These are phyloP conservation scores for Phragmites australis DNA, from an alignment of 176 grass and related monocot species.

Conservation along the genomic window DNA sequence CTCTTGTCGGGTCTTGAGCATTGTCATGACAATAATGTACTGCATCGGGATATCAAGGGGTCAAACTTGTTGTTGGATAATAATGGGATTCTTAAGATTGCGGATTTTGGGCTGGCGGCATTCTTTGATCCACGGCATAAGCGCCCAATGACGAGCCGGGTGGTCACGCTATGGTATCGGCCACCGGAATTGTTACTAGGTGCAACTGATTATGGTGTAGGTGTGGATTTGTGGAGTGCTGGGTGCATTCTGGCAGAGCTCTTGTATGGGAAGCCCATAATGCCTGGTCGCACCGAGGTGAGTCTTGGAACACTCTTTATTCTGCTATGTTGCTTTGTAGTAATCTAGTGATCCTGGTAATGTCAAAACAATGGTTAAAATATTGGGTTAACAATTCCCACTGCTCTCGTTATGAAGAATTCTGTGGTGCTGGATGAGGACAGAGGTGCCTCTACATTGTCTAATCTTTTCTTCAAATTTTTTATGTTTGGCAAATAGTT, in stretches of 20 bases:
- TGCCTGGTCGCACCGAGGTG: constrained; percentile 61
- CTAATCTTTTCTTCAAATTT: constrained; percentile 7
- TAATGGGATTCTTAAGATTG: constrained; percentile 59
- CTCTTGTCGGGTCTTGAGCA: constrained; percentile 55
- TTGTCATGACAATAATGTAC: constrained; percentile 49
- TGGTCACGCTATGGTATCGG: constrained; percentile 62
- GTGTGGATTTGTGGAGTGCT: constrained; percentile 58
- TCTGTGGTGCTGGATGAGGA: not conserved
- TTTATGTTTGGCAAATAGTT: constrained; percentile 10
- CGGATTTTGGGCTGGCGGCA: constrained; percentile 51
- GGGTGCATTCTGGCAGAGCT: constrained; percentile 66
- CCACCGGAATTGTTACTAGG: constrained; percentile 57
- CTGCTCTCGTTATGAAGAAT: not conserved
- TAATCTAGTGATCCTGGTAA: not conserved
- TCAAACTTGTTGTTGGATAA: constrained; percentile 63
- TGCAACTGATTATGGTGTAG: constrained; percentile 54
- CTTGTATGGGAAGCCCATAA: constrained; percentile 56
- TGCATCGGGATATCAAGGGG: constrained; percentile 65
- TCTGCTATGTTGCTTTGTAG: not conserved
- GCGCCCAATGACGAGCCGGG: constrained; percentile 52
- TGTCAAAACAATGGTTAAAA: not conserved
- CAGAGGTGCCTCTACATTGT: not conserved
- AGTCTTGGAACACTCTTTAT: not conserved
- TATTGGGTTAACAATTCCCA: not conserved
- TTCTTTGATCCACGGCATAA: constrained; percentile 48